phyloP scores from a whole-genome alignment of 2,329 filamentous ascomycete species.

The Penicillium sp. region DNA sequence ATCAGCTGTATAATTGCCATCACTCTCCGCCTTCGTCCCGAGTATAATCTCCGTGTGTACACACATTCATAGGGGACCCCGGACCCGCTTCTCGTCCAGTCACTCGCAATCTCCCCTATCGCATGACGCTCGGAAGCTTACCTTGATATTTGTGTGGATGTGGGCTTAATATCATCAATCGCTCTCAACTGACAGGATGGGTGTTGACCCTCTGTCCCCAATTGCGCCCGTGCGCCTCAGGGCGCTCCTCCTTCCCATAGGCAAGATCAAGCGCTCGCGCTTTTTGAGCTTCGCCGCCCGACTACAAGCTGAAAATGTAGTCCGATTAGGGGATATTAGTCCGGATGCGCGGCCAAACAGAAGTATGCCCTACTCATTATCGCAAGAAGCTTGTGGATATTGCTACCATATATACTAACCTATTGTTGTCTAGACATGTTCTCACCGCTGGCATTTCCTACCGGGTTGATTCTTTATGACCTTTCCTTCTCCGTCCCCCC shows the following conservation, averaged over 20 bases:
- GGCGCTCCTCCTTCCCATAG: slow-evolving; percentile 81
- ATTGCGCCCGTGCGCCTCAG: slow-evolving; percentile 88
- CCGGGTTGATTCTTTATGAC: slow-evolving; percentile 84
- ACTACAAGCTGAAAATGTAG: slow-evolving; percentile 73
- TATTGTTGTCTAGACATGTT: slow-evolving; percentile 70
- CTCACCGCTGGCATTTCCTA: slow-evolving; percentile 82
- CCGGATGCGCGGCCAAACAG: slow-evolving; percentile 80
- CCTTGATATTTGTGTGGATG: slow-evolving; percentile 26
- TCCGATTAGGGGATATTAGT: slow-evolving; percentile 81
- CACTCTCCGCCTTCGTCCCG: background rate
- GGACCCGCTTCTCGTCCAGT: background rate
- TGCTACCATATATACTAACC: slow-evolving; percentile 21
- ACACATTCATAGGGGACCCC: background rate
- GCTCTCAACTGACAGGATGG: slow-evolving; percentile 64
- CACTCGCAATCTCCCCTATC: slow-evolving; percentile 2
- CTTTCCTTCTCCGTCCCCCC: slow-evolving; percentile 76
- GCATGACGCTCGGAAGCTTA: slow-evolving; percentile 26
- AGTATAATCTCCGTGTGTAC: background rate
- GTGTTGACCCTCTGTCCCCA: slow-evolving; percentile 83
- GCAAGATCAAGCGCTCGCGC: slow-evolving; percentile 75
- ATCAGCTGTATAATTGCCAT: slow-evolving; percentile 15
- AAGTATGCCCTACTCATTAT: slow-evolving; percentile 58
- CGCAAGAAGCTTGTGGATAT: background rate
- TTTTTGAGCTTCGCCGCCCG: slow-evolving; percentile 77
- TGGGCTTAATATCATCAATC: slow-evolving; percentile 34